These are phyloP conservation scores for Podila epicladia DNA, from an alignment of 192 early-diverging fungal species.

Conservation along the genomic window DNA sequence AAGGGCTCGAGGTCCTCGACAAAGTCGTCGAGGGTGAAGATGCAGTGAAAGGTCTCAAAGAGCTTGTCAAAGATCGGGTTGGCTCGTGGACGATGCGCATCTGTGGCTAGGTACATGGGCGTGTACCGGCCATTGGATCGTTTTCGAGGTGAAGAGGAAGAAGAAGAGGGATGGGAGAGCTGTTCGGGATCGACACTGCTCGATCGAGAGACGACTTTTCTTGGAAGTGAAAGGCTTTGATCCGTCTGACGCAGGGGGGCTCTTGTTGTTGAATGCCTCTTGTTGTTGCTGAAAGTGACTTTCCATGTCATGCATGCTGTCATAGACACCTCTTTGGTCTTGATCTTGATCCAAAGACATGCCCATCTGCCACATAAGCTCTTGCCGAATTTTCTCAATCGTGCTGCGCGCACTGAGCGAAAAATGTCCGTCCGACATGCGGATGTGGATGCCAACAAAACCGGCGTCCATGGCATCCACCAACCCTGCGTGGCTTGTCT, in stretches of 20 bases:
- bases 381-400: slow-evolving; percentile 40
- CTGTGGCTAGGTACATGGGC: slow-evolving; percentile 63
- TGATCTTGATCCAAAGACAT: slow-evolving; percentile 9
- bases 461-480: slow-evolving; percentile 13
- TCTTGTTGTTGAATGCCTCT: neutral
- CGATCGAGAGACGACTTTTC: slow-evolving; percentile 22
- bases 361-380: slow-evolving; percentile 42
- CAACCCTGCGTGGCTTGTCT: neutral
- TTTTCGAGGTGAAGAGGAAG: neutral
- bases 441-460: slow-evolving; percentile 45
- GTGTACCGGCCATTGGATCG: slow-evolving; percentile 48
- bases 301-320: neutral
- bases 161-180: neutral
- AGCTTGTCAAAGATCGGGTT: slow-evolving; percentile 61
- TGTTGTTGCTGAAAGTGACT: neutral
- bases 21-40: slow-evolving; percentile 60
- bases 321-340: neutral
- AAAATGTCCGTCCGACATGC: slow-evolving; percentile 49
- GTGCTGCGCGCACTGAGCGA: slow-evolving; percentile 36
- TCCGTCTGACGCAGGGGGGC: too few relatives aligned
- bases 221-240: neutral
- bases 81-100: slow-evolving; percentile 53
- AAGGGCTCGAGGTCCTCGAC: slow-evolving; percentile 47
- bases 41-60: slow-evolving; percentile 59
- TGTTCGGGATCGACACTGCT: slow-evolving; percentile 32